Evolutionary conservation across 108 stramenopile genomes (phyloP).

Genomic region (Conticribra weissflogii): DNA sequence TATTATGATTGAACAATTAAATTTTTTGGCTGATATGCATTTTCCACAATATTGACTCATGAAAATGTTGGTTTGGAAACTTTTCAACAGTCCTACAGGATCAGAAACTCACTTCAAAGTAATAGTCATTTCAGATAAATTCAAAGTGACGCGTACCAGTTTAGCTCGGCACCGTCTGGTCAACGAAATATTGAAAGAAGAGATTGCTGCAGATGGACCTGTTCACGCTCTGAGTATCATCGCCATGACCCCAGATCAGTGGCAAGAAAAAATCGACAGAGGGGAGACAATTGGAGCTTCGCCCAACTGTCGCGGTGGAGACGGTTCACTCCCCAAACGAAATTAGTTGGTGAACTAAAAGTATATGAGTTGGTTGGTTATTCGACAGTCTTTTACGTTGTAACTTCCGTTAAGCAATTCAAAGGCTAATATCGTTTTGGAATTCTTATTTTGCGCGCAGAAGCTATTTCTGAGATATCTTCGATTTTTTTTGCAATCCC

Average conservation of each 20-base stretch:
- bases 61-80: background rate
- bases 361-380: background rate
- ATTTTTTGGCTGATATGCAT: too few relatives aligned
- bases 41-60: too few relatives aligned
- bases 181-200: conserved; percentile 73
- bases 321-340: conserved; percentile 68
- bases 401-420: too few relatives aligned
- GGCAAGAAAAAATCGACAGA: conserved; percentile 61
- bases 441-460: too few relatives aligned
- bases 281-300: conserved; percentile 59
- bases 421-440: too few relatives aligned
- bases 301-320: conserved; percentile 81
- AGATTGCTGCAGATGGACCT: conserved; percentile 71
- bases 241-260: conserved; percentile 94
- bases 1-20: background rate
- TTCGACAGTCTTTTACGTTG: too few relatives aligned
- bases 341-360: background rate
- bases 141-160: conserved; percentile 66
- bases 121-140: conserved; percentile 77
- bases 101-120: conserved; percentile 98
- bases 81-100: conserved; percentile 53
- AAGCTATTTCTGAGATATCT: too few relatives aligned
- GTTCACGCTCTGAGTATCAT: conserved; percentile 96
- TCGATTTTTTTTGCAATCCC: too few relatives aligned
- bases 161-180: conserved; percentile 88